A percentile compares a stretch with the other conserved stretches of the same genome.
Conservation (phyloP, 129 eudicot species). For the Scalesia atractyloides region DNA sequence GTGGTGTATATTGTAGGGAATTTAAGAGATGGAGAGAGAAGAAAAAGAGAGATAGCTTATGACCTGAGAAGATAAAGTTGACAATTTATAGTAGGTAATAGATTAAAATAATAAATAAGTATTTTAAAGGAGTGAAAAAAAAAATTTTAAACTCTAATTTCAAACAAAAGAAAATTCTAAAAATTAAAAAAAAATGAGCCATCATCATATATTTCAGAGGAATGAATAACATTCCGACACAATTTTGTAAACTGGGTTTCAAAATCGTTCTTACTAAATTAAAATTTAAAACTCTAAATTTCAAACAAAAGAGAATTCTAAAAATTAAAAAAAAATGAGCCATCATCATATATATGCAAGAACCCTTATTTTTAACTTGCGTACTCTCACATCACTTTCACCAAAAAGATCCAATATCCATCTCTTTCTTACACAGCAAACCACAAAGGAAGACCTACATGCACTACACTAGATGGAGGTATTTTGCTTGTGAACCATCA, state of each 20-base stretch:
- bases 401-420: slow-evolving; percentile 31
- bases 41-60: too few species aligned
- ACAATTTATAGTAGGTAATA: too few species aligned
- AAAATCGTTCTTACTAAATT: too few species aligned
- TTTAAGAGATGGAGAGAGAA: too few species aligned
- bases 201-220: background rate
- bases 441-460: slow-evolving; percentile 4
- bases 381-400: slow-evolving; percentile 36
- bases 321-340: background rate
- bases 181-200: too few species aligned
- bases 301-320: background rate
- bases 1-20: too few species aligned
- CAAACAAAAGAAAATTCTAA: too few species aligned
- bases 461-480: background rate
- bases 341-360: slow-evolving; percentile 6
- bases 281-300: slow-evolving; percentile 7
- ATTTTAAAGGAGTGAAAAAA: too few species aligned
- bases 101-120: background rate
- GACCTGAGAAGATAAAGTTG: too few species aligned
- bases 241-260: too few species aligned
- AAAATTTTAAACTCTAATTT: too few species aligned
- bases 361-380: slow-evolving; percentile 37
- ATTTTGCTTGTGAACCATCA: slow-evolving; percentile 13
- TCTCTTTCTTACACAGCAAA: slow-evolving; percentile 19
- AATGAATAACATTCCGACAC: background rate